Percentiles rank a stretch among this genome's conserved stretches.
phyloP scores from a whole-genome alignment of 2,329 filamentous ascomycete genomes.

The Exophiala spinifera region DNA sequence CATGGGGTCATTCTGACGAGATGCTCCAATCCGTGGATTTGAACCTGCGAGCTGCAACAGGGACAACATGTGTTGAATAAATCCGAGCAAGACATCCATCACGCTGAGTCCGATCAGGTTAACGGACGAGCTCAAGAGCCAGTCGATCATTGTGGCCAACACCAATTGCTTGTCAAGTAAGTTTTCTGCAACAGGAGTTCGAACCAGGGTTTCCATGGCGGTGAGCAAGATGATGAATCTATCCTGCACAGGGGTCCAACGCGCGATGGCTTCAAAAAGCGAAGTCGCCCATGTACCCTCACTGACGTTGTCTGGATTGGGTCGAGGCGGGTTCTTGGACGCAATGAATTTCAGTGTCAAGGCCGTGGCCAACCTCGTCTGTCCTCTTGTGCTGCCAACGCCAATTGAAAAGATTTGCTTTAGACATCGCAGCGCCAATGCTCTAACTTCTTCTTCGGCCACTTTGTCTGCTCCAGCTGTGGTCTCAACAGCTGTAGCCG shows the following conservation, averaged over 20 bases:
- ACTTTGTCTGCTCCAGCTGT: conserved; percentile 84
- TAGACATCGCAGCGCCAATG: conserved; percentile 80
- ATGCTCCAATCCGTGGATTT: conserved; percentile 35
- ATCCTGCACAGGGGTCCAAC: conserved; percentile 91
- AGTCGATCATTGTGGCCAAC: conserved; percentile 74
- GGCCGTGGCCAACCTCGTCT: conserved; percentile 73
- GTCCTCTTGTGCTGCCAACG: conserved; percentile 65
- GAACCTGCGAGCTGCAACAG: conserved; percentile 64
- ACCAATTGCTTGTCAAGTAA: conserved; percentile 71
- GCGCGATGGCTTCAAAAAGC: conserved; percentile 73
- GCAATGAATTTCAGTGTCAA: conserved; percentile 72
- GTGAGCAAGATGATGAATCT: conserved; percentile 86
- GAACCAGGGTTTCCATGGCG: conserved; percentile 71
- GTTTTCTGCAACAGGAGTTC: conserved; percentile 65
- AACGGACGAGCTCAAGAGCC: conserved; percentile 78
- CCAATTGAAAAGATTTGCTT: conserved; percentile 75
- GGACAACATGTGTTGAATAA: conserved; percentile 78
- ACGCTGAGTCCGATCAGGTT: conserved; percentile 94
- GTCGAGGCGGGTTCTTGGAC: conserved; percentile 51
- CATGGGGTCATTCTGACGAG: conserved; percentile 36
- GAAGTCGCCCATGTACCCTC: conserved; percentile 74
- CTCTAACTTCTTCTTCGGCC: conserved; percentile 82
- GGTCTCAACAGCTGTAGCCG: conserved; percentile 66
- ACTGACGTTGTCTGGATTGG: conserved; percentile 41
- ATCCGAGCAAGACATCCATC: conserved; percentile 85